Conservation (phyloP, 2,329 filamentous ascomycete genomes). For the Aspergillus sp. region DNA sequence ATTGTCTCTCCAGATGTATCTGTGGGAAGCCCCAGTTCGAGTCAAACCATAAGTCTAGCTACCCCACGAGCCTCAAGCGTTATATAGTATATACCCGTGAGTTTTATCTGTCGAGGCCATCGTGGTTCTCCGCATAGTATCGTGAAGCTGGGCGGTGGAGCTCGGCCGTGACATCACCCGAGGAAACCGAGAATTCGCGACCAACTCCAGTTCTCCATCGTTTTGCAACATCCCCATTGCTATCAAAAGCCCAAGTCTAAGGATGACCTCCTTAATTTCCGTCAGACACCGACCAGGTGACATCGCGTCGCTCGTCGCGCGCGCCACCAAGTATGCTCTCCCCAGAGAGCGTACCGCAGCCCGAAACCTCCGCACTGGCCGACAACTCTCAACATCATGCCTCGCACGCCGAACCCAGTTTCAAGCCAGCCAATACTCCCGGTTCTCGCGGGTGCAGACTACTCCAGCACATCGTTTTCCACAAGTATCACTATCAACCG, state of each 20-base stretch:
- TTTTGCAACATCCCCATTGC: neutral
- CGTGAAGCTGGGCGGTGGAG: neutral
- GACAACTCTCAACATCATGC: neutral
- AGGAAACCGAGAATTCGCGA: neutral
- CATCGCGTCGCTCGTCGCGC: slow-evolving; percentile 6
- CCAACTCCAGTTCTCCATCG: neutral
- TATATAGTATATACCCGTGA: neutral
- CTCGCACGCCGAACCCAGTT: neutral
- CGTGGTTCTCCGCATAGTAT: neutral
- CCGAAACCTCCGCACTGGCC: neutral
- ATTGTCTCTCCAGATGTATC: too few species aligned
- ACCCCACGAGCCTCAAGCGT: neutral
- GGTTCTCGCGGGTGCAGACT: neutral
- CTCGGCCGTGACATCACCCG: slow-evolving; percentile 12
- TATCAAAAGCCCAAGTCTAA: neutral
- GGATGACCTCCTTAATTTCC: slow-evolving; percentile 13
- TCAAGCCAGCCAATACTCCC: neutral
- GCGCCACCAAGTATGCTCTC: slow-evolving; percentile 5
- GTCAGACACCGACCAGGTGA: slow-evolving; percentile 3
- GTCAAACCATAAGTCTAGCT: neutral
- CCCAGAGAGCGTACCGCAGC: neutral
- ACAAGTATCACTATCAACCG: too few species aligned
- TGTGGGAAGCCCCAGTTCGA: too few species aligned
- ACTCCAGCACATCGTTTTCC: neutral
- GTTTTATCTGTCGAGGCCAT: neutral